These are phyloP conservation scores for Sicyos baderoa DNA, from an alignment of 306 rosid genomes.

Conservation along the genomic window DNA sequence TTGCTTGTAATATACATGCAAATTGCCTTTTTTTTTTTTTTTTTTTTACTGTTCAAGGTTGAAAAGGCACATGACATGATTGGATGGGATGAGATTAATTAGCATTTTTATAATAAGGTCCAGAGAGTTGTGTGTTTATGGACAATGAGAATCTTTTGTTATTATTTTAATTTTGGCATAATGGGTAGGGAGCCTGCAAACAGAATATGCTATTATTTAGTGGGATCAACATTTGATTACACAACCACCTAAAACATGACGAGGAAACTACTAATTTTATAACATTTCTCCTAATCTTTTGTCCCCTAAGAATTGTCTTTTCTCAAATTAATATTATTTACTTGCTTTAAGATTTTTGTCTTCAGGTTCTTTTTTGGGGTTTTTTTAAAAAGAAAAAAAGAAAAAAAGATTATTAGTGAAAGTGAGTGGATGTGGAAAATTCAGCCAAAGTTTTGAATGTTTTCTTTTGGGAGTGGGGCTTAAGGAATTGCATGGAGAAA, in stretches of 20 bases:
- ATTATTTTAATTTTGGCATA: background rate
- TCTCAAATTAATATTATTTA: background rate
- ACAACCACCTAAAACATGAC: background rate
- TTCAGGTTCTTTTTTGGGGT: background rate
- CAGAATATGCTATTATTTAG: background rate
- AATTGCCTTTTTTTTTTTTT: too few species aligned
- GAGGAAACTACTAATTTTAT: background rate
- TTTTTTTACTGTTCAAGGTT: too few species aligned
- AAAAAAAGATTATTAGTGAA: background rate
- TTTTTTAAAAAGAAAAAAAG: too few species aligned
- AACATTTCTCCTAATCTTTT: background rate
- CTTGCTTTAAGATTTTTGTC: background rate
- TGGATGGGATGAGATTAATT: background rate
- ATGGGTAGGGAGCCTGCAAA: background rate
- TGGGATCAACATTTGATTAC: background rate
- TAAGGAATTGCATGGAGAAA: background rate
- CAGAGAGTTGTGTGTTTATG: background rate
- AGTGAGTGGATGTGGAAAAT: background rate
- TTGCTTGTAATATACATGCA: too few species aligned
- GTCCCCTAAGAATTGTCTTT: background rate
- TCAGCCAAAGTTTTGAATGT: background rate
- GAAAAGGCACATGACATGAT: background rate
- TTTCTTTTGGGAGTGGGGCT: background rate
- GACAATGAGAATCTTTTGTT: constrained; percentile 6
- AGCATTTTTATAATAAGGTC: background rate